Evolutionary conservation across 169 alveolate species (phyloP).

Genomic region (Plasmodium falciparum): DNA sequence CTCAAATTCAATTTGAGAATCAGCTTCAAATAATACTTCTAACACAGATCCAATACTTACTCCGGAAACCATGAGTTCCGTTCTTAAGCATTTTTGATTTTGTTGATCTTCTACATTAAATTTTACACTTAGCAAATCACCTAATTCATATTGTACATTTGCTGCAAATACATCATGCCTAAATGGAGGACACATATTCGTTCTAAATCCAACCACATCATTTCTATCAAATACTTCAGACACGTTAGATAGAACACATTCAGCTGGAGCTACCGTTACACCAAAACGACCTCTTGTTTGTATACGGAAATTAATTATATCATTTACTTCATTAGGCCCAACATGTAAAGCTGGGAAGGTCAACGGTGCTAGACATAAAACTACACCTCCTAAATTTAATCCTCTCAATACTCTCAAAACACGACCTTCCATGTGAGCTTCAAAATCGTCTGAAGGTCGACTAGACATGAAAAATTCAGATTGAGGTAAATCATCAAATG

Average conservation of each 20-base stretch:
- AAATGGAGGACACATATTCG: slow-evolving; percentile 84
- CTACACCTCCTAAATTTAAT: slow-evolving; percentile 91
- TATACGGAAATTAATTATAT: slow-evolving; percentile 86
- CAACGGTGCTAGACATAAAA: slow-evolving; percentile 90
- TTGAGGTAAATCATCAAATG: slow-evolving; percentile 83
- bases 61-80: slow-evolving; percentile 92
- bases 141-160: slow-evolving; percentile 85
- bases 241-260: slow-evolving; percentile 88
- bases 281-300: slow-evolving; percentile 92
- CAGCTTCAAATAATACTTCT: slow-evolving; percentile 91
- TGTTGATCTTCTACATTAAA: slow-evolving; percentile 88
- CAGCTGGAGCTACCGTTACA: slow-evolving; percentile 95
- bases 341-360: slow-evolving; percentile 86
- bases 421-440: slow-evolving; percentile 84
- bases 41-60: slow-evolving; percentile 93
- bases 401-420: slow-evolving; percentile 86
- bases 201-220: slow-evolving; percentile 93
- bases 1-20: slow-evolving; percentile 88
- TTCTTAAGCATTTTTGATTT: slow-evolving; percentile 89
- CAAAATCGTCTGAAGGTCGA: slow-evolving; percentile 85
- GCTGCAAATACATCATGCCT: slow-evolving; percentile 89
- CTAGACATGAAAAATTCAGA: slow-evolving; percentile 86
- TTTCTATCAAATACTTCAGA: slow-evolving; percentile 91
- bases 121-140: slow-evolving; percentile 87
- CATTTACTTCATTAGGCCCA: slow-evolving; percentile 79